phyloP scores from a whole-genome alignment of 2,329 filamentous ascomycete genomes.

The Bertia moriformis region DNA sequence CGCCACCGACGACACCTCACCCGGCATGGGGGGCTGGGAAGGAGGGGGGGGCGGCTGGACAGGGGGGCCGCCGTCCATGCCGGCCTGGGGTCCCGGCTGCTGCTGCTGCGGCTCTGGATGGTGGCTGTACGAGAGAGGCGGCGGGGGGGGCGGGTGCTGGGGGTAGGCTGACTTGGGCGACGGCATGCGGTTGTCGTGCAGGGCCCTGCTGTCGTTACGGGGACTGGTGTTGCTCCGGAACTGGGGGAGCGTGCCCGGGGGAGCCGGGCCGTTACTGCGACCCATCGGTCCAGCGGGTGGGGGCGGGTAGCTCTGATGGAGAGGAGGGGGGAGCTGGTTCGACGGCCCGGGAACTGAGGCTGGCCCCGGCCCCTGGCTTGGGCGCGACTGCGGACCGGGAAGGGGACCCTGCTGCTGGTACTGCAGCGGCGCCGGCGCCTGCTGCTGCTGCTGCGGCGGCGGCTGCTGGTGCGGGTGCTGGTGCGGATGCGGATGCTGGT shows the following conservation, averaged over 20 bases:
- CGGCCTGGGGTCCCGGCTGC: conserved; percentile 24
- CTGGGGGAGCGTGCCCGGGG: conserved; percentile 42
- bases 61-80: conserved; percentile 56
- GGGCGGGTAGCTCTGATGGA: conserved; percentile 45
- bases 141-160: conserved; percentile 45
- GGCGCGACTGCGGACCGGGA: conserved; percentile 24
- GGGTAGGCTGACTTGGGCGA: conserved; percentile 81
- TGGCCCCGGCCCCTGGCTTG: no score
- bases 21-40: conserved; percentile 29
- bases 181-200: conserved; percentile 71
- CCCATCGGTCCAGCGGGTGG: conserved; percentile 33
- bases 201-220: conserved; percentile 66
- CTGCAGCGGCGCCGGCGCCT: conserved; percentile 21
- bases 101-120: conserved; percentile 40
- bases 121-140: conserved; percentile 57
- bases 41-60: conserved; percentile 49
- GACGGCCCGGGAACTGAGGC: conserved; percentile 29
- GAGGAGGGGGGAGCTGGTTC: conserved; percentile 33
- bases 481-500: no score
- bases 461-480: no score
- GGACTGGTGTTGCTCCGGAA: conserved; percentile 67
- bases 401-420: conserved; percentile 20
- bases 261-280: conserved; percentile 23
- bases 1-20: conserved; percentile 53
- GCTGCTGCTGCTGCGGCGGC: no score